Conservation (phyloP, 2,329 filamentous ascomycete species). For the Neonectria magnoliae region DNA sequence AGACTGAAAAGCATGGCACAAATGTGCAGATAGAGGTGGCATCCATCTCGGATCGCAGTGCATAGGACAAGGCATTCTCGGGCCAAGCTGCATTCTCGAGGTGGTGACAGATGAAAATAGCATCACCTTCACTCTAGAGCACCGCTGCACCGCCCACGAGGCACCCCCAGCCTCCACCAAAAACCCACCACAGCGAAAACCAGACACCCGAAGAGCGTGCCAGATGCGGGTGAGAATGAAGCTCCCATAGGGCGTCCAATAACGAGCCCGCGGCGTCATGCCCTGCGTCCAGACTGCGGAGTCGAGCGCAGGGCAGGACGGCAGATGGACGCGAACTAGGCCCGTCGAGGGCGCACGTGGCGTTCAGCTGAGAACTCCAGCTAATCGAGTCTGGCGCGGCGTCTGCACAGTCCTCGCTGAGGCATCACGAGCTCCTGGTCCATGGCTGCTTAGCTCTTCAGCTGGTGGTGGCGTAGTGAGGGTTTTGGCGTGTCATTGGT, state of each 20-base stretch:
- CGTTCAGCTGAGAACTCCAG: background rate
- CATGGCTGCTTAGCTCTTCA: background rate
- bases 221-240: background rate
- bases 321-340: slow-evolving; percentile 1
- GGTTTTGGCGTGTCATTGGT: background rate
- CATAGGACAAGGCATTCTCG: slow-evolving; percentile 1
- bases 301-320: slow-evolving; percentile 4
- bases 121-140: background rate
- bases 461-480: slow-evolving; percentile 9
- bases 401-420: background rate
- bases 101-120: slow-evolving; percentile 22
- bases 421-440: slow-evolving; percentile 8
- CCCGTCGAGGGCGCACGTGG: background rate
- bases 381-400: background rate
- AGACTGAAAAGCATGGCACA: background rate
- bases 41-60: background rate
- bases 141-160: slow-evolving; percentile 5
- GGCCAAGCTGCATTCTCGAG: background rate
- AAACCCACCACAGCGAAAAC: background rate
- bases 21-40: background rate
- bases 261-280: background rate
- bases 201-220: background rate
- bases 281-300: background rate
- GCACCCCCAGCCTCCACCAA: slow-evolving; percentile 22
- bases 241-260: slow-evolving; percentile 11